Conservation (phyloP, 768 basidiomycete genomes). For the Exidia glandulosa region DNA sequence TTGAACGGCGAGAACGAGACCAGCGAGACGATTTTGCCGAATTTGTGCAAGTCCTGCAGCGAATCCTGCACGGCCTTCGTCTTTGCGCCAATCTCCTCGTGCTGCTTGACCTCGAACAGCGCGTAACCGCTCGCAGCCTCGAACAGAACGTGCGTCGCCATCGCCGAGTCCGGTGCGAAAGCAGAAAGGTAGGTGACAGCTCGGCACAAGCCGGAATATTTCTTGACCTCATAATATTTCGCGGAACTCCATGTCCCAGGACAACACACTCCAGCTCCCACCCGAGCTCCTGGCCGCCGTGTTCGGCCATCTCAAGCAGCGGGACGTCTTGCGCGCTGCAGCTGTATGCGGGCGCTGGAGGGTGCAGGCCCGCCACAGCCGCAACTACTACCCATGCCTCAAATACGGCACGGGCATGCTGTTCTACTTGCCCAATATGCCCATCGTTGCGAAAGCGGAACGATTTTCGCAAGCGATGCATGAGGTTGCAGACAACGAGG, state of each 20-base stretch:
- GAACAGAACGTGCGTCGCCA: constrained; percentile 83
- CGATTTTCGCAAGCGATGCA: too few relatives aligned
- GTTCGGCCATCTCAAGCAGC: too few relatives aligned
- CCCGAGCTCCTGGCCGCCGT: too few relatives aligned
- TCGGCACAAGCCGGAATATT: not conserved
- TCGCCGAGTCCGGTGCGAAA: constrained; percentile 12
- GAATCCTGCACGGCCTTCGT: constrained; percentile 73
- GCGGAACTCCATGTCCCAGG: not conserved
- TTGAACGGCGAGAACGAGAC: constrained; percentile 91
- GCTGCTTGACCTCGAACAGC: constrained; percentile 76
- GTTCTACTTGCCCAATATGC: too few relatives aligned
- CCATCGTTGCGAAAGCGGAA: too few relatives aligned
- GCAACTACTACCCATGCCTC: too few relatives aligned
- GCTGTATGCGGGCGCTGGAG: too few relatives aligned
- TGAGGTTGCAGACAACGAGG: too few relatives aligned
- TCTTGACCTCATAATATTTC: not conserved
- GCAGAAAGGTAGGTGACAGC: not conserved
- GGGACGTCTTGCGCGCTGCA: too few relatives aligned
- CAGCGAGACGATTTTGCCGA: constrained; percentile 84
- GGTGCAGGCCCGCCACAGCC: too few relatives aligned
- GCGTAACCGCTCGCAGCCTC: constrained; percentile 93
- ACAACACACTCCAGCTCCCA: too few relatives aligned
- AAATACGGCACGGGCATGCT: too few relatives aligned
- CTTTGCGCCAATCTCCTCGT: constrained; percentile 79
- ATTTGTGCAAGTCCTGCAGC: constrained; percentile 77